Evolutionary conservation across 129 eudicot species (phyloP).

Genomic region (Centrapalus pauciflorus): DNA sequence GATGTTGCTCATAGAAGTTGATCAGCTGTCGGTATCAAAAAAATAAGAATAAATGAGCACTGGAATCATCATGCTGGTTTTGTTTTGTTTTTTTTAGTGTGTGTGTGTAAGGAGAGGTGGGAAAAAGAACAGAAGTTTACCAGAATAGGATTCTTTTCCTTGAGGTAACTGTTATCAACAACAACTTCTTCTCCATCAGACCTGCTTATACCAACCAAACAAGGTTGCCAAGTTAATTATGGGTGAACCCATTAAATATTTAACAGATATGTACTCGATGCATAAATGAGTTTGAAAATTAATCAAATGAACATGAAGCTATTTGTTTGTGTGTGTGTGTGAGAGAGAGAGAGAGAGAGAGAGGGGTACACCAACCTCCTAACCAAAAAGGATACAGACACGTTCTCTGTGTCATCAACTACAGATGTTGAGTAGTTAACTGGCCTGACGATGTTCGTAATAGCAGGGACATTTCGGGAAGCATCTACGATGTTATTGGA

Average conservation of each 20-base stretch:
- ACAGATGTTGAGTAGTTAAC: conserved; percentile 53
- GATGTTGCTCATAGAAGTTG: conserved; percentile 72
- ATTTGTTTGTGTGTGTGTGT: too few relatives aligned
- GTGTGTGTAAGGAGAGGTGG: background rate
- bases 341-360: background rate
- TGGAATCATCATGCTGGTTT: background rate
- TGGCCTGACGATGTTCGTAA: conserved; percentile 62
- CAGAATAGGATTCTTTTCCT: conserved; percentile 65
- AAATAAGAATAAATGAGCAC: background rate
- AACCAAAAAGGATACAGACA: conserved; percentile 64
- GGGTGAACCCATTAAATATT: background rate
- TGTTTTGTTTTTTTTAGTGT: background rate
- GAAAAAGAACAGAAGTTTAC: conserved; percentile 31
- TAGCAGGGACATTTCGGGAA: conserved; percentile 24
- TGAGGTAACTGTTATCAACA: conserved; percentile 82
- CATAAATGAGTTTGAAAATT: background rate
- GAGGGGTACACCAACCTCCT: conserved; percentile 41
- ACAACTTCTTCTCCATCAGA: conserved; percentile 70
- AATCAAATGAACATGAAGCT: background rate
- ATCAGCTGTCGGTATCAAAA: conserved; percentile 50
- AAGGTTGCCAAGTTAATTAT: background rate
- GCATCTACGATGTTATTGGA: conserved; percentile 11
- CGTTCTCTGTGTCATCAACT: conserved; percentile 41
- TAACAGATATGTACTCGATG: too few relatives aligned
- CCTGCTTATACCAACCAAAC: conserved; percentile 38